Percentiles rank a stretch among this genome's conserved stretches.
Conservation (phyloP, 2,329 filamentous ascomycete genomes). For the Colletotrichum salicis region DNA sequence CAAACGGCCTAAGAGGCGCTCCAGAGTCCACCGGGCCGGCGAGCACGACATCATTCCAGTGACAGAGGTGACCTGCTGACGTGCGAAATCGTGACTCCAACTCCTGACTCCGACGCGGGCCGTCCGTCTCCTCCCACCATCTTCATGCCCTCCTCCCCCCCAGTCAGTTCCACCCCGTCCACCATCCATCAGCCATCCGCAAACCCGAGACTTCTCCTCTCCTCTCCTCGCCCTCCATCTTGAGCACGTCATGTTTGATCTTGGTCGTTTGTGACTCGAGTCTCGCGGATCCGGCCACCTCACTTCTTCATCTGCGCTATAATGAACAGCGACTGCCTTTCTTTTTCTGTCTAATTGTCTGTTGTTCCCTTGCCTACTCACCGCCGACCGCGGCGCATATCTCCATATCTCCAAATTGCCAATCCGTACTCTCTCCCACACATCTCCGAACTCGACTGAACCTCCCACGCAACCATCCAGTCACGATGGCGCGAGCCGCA, state of each 20-base stretch:
- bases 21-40: slow-evolving; percentile 1
- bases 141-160: neutral
- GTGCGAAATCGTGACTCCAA: slow-evolving; percentile 33
- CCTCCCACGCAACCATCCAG: neutral
- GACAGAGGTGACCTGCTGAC: slow-evolving; percentile 27
- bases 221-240: neutral
- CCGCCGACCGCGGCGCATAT: neutral
- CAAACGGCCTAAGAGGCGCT: slow-evolving; percentile 4
- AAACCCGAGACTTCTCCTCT: slow-evolving; percentile 24
- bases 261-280: neutral
- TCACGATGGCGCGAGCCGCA: slow-evolving; percentile 31
- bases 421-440: neutral
- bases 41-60: slow-evolving; percentile 33
- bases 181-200: neutral
- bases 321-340: slow-evolving; percentile 11
- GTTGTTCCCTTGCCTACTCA: neutral
- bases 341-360: neutral
- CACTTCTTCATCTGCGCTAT: neutral
- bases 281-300: neutral
- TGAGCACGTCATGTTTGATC: slow-evolving; percentile 10
- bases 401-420: neutral
- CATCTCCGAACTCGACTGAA: neutral
- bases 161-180: neutral
- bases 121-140: slow-evolving; percentile 14
- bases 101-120: slow-evolving; percentile 9